phyloP scores from a whole-genome alignment of 78 protist genomes.

The Chrysochromulina parva region DNA sequence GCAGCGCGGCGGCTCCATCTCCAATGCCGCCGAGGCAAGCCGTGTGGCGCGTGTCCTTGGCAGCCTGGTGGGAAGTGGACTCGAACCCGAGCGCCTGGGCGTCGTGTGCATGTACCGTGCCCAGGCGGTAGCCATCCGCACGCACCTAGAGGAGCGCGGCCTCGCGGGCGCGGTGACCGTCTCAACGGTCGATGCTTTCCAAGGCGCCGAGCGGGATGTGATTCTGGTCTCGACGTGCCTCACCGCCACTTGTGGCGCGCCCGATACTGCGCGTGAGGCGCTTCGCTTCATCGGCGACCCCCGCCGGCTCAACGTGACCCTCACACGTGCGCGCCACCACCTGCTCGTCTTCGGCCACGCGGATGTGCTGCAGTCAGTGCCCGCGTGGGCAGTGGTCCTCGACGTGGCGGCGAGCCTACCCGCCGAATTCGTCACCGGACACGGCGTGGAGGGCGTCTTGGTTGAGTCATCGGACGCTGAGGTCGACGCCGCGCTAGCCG shows the following conservation, averaged over 20 bases:
- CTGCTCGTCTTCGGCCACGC: constrained; percentile 23
- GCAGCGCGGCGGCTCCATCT: background rate
- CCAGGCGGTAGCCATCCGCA: background rate
- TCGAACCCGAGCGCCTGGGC: background rate
- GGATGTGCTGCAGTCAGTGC: background rate
- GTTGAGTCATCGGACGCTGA: too few relatives aligned
- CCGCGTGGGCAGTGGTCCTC: background rate
- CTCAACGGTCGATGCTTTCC: constrained; percentile 42
- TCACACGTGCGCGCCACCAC: constrained; percentile 45
- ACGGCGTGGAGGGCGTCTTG: background rate
- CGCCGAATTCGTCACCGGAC: background rate
- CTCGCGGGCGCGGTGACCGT: background rate
- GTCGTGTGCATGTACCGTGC: constrained; percentile 21
- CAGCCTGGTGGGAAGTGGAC: background rate
- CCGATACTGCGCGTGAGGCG: background rate
- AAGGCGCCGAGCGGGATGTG: constrained; percentile 19
- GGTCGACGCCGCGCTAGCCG: too few relatives aligned
- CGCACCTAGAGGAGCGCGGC: background rate
- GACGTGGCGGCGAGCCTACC: background rate
- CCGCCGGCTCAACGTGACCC: constrained; percentile 41
- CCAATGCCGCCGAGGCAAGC: background rate
- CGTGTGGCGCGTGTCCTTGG: background rate
- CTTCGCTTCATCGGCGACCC: constrained; percentile 7
- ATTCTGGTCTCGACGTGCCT: background rate
- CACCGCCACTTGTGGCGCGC: background rate